Evolutionary conservation across 2,329 filamentous ascomycete genomes (phyloP), one percentile per base, ranked within the genome.

Genomic region (Phaeosphaeriaceae sp.): DNA sequence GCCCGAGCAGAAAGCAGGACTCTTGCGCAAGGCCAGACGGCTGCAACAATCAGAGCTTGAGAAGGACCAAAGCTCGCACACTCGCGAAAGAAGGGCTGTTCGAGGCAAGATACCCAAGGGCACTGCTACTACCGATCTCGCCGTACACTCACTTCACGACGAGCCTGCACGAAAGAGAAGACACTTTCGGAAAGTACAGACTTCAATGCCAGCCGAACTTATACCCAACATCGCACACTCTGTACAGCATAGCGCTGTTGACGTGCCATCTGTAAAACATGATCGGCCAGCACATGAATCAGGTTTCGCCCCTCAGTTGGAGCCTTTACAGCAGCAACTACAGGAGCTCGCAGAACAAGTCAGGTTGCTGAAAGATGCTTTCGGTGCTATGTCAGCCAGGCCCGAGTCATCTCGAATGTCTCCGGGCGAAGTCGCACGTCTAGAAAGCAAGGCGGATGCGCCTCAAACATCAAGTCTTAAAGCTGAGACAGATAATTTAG

Each of bases 321-420:
- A 21, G 21, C 48, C 54, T 21, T 28, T 65, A 23, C 50, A 47
- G 43, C 61, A 58, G 22, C 60, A 66, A 24, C 49, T 70, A 8
- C 54, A 65, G n/a, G 54, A 56, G 28, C 52, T 70, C 6, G 55
- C 54, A 11, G 58, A 67, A 40, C 58, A 67, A 49, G 58, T 68
- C 21, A 65, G 50, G 32, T 24, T 54, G 32, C 43, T 70, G 28
- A 58, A 66, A 43, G 54, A 57, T 30, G 23, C 49, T n/a, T 17
- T 60, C 2, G 59, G 52, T 26, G 42, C 52, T 21, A 55, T 53
- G 13, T 17, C 22, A 30, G 26, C 47, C 43, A 46, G 23, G 15
- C 15, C n/a, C 8, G 15, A 40, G 13, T n/a, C 35, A n/a, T 40
- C 35, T 40, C 17, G 2, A 40, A 40, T n/a, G 5, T 7, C 13